Evolutionary conservation across 345 rosid genomes (phyloP).

Genomic region (Kernera saxatilis): DNA sequence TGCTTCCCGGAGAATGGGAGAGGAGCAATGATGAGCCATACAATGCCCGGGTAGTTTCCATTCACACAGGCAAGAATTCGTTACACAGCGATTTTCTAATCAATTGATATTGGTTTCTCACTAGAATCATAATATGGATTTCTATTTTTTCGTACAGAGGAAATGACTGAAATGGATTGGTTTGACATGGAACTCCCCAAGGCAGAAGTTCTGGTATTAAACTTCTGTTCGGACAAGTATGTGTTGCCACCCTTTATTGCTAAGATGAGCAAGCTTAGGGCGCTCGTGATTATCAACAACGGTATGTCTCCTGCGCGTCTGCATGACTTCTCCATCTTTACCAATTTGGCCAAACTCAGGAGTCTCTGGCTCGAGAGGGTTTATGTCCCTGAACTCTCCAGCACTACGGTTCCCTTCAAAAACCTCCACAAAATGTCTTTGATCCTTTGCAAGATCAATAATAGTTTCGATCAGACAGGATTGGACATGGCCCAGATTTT

Average conservation of each 20-base stretch:
- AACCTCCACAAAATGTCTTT: conserved; percentile 55
- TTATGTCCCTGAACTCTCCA: conserved; percentile 41
- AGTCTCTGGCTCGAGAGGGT: conserved; percentile 90
- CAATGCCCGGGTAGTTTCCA: conserved; percentile 67
- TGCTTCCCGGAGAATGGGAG: conserved; percentile 81
- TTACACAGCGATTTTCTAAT: background rate
- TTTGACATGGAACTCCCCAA: conserved; percentile 70
- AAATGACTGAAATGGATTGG: conserved; percentile 91
- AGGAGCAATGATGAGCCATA: conserved; percentile 52
- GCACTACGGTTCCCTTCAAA: conserved; percentile 35
- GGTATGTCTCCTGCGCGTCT: conserved; percentile 47
- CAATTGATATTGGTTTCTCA: background rate
- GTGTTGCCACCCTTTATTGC: conserved; percentile 79
- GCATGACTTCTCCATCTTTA: conserved; percentile 45
- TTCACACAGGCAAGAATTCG: conserved; percentile 56
- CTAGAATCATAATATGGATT: background rate
- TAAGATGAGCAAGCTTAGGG: conserved; percentile 68
- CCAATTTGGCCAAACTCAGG: conserved; percentile 44
- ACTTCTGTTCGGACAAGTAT: conserved; percentile 54
- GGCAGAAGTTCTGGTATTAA: conserved; percentile 78
- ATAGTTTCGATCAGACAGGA: conserved; percentile 43
- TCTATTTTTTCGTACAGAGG: conserved; percentile 36
- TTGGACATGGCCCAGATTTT: conserved; percentile 49
- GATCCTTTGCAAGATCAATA: conserved; percentile 58
- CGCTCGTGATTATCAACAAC: conserved; percentile 62